phyloP scores from a whole-genome alignment of 2,329 filamentous ascomycete genomes.

The Sclerotinia glacialis region DNA sequence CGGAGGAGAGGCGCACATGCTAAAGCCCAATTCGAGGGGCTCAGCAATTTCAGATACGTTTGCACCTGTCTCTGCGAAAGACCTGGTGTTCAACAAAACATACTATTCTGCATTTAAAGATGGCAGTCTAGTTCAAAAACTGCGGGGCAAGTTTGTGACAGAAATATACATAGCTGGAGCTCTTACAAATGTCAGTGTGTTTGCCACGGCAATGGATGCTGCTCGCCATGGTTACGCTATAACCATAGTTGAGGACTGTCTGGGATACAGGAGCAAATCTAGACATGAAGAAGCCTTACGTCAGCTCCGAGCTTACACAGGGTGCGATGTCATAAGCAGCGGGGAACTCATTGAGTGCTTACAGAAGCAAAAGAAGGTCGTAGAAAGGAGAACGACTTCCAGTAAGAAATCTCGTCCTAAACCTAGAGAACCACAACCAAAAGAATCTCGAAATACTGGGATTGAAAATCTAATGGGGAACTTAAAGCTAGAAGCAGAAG shows the following conservation, averaged over 20 bases:
- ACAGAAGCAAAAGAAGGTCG: conserved; percentile 30
- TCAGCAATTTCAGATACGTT: conserved; percentile 16
- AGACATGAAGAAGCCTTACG: conserved; percentile 53
- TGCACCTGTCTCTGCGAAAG: conserved; percentile 35
- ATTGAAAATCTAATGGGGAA: conserved; percentile 36
- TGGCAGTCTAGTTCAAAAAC: conserved; percentile 67
- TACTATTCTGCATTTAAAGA: conserved; percentile 86
- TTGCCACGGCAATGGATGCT: conserved; percentile 88
- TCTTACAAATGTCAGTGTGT: conserved; percentile 82
- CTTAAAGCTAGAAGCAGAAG: conserved; percentile 31
- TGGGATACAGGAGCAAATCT: conserved; percentile 70
- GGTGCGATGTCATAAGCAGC: conserved; percentile 38
- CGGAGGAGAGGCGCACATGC: conserved; percentile 41
- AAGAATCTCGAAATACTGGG: conserved; percentile 22
- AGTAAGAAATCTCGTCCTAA: conserved; percentile 26
- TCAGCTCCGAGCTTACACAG: conserved; percentile 36
- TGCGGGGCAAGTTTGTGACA: conserved; percentile 83
- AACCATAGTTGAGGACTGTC: conserved; percentile 82
- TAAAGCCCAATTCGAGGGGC: conserved; percentile 38
- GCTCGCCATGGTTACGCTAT: conserved; percentile 85
- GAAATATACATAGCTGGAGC: conserved; percentile 87
- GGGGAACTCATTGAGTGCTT: conserved; percentile 32
- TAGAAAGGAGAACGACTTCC: conserved; percentile 25
- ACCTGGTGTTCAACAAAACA: conserved; percentile 60
- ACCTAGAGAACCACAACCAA: conserved; percentile 21